Evolutionary conservation across 108 stramenopile species (phyloP).

Genomic region (Pinguiococcus pyrenoidosus): DNA sequence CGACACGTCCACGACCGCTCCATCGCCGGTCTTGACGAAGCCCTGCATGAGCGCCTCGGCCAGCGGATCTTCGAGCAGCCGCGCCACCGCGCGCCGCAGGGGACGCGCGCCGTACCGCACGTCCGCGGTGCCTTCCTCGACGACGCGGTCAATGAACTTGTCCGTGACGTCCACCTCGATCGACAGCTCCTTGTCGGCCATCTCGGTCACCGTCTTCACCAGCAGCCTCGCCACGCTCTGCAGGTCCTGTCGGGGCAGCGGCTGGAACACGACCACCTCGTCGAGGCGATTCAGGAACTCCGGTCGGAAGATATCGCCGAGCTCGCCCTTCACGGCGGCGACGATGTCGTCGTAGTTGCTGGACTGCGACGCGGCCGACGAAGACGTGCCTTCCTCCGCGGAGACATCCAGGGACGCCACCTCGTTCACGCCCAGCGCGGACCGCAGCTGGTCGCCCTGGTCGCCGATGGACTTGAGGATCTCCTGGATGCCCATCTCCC

Average conservation of each 20-base stretch:
- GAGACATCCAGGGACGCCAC: too few species aligned
- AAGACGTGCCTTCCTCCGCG: too few species aligned
- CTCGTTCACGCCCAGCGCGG: too few species aligned
- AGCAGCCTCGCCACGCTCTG: slow-evolving; percentile 52
- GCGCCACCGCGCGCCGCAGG: slow-evolving; percentile 70
- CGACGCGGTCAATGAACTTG: slow-evolving; percentile 2
- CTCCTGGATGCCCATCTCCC: neutral
- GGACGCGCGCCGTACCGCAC: slow-evolving; percentile 82
- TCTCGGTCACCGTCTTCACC: slow-evolving; percentile 11
- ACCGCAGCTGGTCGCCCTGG: too few species aligned
- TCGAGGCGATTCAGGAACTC: slow-evolving; percentile 91
- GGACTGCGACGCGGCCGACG: too few species aligned
- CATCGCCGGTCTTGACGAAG: too few species aligned
- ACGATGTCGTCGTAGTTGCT: slow-evolving; percentile 48
- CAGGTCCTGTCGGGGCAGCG: slow-evolving; percentile 50
- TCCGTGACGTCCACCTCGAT: slow-evolving; percentile 14
- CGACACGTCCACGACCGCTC: too few species aligned
- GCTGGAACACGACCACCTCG: slow-evolving; percentile 78
- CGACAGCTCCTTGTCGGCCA: neutral
- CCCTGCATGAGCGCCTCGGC: too few species aligned
- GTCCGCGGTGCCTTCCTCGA: slow-evolving; percentile 49
- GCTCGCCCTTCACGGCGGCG: slow-evolving; percentile 40
- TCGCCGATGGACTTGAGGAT: too few species aligned
- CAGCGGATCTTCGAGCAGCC: too few species aligned
- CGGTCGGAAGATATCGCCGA: slow-evolving; percentile 50